Evolutionary conservation across 148 eudicot species (phyloP).

Genomic region (Dysphania ambrosioides): DNA sequence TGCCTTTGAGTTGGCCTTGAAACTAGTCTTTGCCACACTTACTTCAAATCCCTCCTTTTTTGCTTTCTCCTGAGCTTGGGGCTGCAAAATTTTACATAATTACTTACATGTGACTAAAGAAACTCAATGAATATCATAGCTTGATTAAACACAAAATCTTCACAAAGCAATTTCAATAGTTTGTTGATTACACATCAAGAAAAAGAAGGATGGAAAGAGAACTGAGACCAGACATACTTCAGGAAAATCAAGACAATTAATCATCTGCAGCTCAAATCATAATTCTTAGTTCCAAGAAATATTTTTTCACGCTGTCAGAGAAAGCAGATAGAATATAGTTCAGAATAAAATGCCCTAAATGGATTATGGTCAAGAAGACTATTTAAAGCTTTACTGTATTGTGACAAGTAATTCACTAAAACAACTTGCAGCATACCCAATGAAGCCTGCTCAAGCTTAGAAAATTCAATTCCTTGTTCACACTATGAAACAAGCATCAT

Average conservation of each 20-base stretch:
- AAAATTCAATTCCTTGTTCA: neutral
- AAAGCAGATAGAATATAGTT: neutral
- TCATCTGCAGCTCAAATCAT: too few species aligned
- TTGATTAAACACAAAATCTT: neutral
- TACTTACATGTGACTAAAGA: conserved; percentile 5
- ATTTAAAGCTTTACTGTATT: neutral
- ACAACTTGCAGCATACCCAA: neutral
- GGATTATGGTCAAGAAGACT: neutral
- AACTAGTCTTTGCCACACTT: conserved; percentile 89
- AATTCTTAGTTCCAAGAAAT: too few species aligned
- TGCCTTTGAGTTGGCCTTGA: conserved; percentile 99
- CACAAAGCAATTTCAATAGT: neutral
- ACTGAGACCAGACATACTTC: too few species aligned
- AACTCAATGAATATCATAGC: neutral
- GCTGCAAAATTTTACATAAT: conserved; percentile 43
- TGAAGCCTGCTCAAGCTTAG: neutral
- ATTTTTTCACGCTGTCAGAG: neutral
- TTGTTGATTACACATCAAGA: neutral
- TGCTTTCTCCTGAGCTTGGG: conserved; percentile 94
- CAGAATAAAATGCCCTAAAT: neutral
- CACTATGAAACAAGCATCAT: neutral
- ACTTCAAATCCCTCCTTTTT: conserved; percentile 89
- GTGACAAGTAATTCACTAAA: too few species aligned
- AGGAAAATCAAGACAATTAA: too few species aligned
- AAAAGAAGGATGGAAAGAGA: too few species aligned